Base-by-base conservation (phyloP, 176 grass and related monocot species). In the Areca catechu region DNA sequence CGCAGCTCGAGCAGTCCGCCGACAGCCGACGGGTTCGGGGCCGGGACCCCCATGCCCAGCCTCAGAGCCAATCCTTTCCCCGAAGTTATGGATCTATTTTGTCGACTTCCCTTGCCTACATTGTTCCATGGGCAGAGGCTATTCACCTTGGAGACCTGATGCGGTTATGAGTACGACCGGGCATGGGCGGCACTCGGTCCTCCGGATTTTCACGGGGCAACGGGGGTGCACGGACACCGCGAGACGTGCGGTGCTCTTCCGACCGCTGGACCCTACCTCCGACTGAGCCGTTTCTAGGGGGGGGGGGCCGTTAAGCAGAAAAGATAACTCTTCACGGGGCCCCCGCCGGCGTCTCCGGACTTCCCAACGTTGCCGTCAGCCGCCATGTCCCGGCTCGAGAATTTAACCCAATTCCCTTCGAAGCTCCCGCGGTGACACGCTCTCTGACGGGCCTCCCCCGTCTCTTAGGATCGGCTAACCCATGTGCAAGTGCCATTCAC, bases 41-140 rank as follows among this genome's bases (percentile, higher is more conserved):
- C n/a, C n/a, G n/a, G n/a, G n/a, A n/a, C n/a, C n/a, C n/a, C n/a
- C n/a, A n/a, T n/a, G n/a, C n/a, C n/a, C n/a, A n/a, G n/a, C 28
- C 5, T 29, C 28, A 29, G 5, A 29, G 28, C 69, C 69, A 86
- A 86, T 86, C 83, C 69, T 86, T 86, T 86, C 81, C 65, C 70
- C 60, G 75, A 88, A 73, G 71, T 83, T 88, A 88, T 67, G 85
- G 73, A 89, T 89, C 85, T 55, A 29, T 89, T 83, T 84, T 80
- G 80, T 61, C 73, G 65, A 89, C 85, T 89, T 89, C 73, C 69
- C 80, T 81, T 81, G 73, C 80, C 80, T 84, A 89, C 76, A 77
- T 89, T 88, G 4, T 29, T 6, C 5, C 28, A 29, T 29, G 49
- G 73, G 73, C 73, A 78, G 66, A 78, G 67, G 75, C 75, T 78